Conservation (phyloP, 106 monocot species). For the Xerophyta viscosa region DNA sequence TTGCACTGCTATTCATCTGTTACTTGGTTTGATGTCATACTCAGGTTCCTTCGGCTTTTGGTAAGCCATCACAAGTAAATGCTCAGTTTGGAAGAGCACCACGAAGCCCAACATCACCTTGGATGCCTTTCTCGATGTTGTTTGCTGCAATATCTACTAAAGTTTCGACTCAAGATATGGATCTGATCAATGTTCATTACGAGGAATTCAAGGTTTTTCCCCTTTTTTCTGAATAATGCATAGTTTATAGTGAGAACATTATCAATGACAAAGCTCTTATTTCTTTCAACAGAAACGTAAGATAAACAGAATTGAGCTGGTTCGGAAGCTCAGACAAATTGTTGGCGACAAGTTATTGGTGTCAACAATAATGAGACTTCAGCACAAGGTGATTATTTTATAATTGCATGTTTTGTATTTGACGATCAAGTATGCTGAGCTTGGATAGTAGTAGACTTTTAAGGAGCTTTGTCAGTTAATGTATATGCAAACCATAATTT, state of each 20-base stretch:
- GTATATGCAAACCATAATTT: too few species aligned
- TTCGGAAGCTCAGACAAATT: slow-evolving; percentile 69
- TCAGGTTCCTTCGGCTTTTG: slow-evolving; percentile 9
- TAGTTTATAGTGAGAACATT: too few species aligned
- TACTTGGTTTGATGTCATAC: too few species aligned
- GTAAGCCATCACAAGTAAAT: slow-evolving; percentile 14
- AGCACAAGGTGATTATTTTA: slow-evolving; percentile 54
- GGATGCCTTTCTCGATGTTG: slow-evolving; percentile 97
- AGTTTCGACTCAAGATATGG: slow-evolving; percentile 70
- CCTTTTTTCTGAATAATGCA: too few species aligned
- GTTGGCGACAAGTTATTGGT: slow-evolving; percentile 79
- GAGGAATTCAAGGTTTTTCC: slow-evolving; percentile 87
- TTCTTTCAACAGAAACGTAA: slow-evolving; percentile 38
- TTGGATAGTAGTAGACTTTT: too few species aligned
- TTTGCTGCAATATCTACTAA: slow-evolving; percentile 90
- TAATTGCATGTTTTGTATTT: background rate
- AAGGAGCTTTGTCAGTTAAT: too few species aligned
- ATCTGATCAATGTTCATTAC: slow-evolving; percentile 60
- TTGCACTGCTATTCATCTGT: too few species aligned
- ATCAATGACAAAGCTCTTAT: too few species aligned
- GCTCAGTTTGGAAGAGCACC: slow-evolving; percentile 23
- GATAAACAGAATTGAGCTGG: slow-evolving; percentile 65
- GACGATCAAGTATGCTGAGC: too few species aligned
- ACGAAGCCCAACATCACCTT: slow-evolving; percentile 48
- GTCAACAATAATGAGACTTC: slow-evolving; percentile 78